phyloP scores from a whole-genome alignment of 495 filamentous ascomycete genomes.

The Penicillium taxi region DNA sequence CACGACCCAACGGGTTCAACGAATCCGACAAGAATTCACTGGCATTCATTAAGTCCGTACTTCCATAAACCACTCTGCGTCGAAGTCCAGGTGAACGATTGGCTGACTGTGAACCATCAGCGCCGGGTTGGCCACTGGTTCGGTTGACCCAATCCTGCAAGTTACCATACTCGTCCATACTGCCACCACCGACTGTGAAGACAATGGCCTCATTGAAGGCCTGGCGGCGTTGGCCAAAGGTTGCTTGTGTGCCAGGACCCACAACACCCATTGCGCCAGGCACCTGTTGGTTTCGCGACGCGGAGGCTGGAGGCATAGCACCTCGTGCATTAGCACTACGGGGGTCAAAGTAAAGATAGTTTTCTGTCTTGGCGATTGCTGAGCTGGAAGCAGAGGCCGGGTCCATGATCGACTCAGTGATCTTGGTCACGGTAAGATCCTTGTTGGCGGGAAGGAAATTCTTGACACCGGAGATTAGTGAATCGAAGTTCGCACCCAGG shows the following conservation, averaged over 20 bases:
- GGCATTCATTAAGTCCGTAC: constrained; percentile 88
- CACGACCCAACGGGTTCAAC: constrained; percentile 67
- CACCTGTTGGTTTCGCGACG: constrained; percentile 45
- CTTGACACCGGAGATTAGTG: constrained; percentile 94
- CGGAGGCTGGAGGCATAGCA: constrained; percentile 68
- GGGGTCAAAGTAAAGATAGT: constrained; percentile 98
- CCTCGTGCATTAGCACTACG: constrained; percentile 86
- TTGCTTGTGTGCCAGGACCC: constrained; percentile 64
- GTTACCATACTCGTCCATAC: constrained; percentile 99
- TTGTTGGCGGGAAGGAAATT: constrained; percentile 94
- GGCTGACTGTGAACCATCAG: constrained; percentile 38
- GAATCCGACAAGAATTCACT: constrained; percentile 77
- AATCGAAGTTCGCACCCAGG: constrained; percentile 85
- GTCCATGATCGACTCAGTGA: constrained; percentile 98
- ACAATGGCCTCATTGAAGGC: constrained; percentile 94
- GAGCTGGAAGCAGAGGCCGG: constrained; percentile 79
- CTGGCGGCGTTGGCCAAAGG: constrained; percentile 87
- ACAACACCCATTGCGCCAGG: constrained; percentile 37
- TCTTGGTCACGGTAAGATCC: constrained; percentile 93
- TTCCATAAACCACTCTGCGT: constrained; percentile 87
- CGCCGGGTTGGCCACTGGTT: constrained; percentile 48
- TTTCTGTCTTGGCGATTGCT: constrained; percentile 93
- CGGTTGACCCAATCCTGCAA: constrained; percentile 90
- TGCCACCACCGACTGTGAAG: constrained; percentile 93
- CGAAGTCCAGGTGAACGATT: constrained; percentile 38